Percentiles rank a stretch among this genome's conserved stretches.
Evolutionary conservation across 176 grass and related monocot species (phyloP).

Genomic region (Hyparrhenia diplandra): DNA sequence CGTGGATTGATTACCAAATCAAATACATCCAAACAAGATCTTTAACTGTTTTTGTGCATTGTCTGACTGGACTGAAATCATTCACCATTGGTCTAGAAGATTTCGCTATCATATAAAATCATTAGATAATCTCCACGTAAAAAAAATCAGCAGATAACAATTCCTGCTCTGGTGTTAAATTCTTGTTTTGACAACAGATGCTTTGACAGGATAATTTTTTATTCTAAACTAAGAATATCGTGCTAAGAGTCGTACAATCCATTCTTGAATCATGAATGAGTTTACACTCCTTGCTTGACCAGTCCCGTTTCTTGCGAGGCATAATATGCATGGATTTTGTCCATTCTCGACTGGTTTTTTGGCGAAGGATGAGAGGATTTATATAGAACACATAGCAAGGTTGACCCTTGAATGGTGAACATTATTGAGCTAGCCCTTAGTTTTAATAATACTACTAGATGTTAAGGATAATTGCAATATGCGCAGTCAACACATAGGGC

Average conservation of each 20-base stretch:
- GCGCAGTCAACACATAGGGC: no score
- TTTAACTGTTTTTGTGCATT: neutral
- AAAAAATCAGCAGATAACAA: neutral
- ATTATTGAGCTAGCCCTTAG: neutral
- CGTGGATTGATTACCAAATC: no score
- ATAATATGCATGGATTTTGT: neutral
- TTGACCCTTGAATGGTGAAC: constrained; percentile 18
- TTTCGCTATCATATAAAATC: neutral
- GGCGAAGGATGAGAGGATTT: neutral
- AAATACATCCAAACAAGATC: no score
- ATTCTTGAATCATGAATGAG: neutral
- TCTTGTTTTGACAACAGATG: neutral
- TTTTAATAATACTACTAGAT: no score
- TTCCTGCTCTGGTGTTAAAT: neutral
- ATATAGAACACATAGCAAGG: neutral
- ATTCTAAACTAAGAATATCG: neutral
- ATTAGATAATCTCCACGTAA: neutral
- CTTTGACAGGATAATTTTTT: neutral
- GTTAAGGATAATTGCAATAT: neutral
- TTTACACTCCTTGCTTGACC: constrained; percentile 13
- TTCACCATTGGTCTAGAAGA: neutral
- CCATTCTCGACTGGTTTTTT: neutral
- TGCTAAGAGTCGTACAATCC: neutral
- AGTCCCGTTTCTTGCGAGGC: neutral
- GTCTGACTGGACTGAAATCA: constrained; percentile 11